Evolutionary conservation across 495 filamentous ascomycete genomes (phyloP).

Genomic region (Paragyromitra xinjiangensis): DNA sequence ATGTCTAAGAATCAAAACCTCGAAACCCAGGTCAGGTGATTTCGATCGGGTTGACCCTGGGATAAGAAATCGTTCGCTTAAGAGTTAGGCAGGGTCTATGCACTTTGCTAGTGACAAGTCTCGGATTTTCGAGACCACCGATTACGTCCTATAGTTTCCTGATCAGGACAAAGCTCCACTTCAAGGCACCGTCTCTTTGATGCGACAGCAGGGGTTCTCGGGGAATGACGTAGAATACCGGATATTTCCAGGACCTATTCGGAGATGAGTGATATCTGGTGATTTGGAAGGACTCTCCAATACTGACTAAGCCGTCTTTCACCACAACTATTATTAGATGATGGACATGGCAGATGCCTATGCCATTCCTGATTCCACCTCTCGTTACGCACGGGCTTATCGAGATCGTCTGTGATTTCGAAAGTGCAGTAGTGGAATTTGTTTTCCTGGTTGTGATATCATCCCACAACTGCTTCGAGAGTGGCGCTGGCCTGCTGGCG

Average conservation of each 20-base stretch:
- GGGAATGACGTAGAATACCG: conserved; percentile 16
- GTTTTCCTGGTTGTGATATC: conserved; percentile 39
- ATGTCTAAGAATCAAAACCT: background rate
- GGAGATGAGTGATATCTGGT: conserved; percentile 30
- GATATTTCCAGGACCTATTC: background rate
- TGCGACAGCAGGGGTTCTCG: too few species aligned
- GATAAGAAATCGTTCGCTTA: background rate
- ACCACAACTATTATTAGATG: conserved; percentile 8
- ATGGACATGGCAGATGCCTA: conserved; percentile 21
- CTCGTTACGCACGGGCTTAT: conserved; percentile 33
- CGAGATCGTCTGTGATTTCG: conserved; percentile 7
- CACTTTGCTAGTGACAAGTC: conserved; percentile 18
- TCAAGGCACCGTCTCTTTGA: too few species aligned
- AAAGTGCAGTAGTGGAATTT: conserved; percentile 7
- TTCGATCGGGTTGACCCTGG: background rate
- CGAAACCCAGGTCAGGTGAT: background rate
- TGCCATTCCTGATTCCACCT: conserved; percentile 25
- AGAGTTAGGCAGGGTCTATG: background rate
- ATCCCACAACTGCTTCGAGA: conserved; percentile 15
- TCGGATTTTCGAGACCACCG: background rate
- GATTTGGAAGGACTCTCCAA: conserved; percentile 6
- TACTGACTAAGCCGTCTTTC: conserved; percentile 9
- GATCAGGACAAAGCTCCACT: too few species aligned
- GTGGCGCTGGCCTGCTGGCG: conserved; percentile 13
- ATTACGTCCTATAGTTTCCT: background rate